Base-by-base conservation (phyloP, 352 stramenopile species). In the Pythium dissimile region DNA sequence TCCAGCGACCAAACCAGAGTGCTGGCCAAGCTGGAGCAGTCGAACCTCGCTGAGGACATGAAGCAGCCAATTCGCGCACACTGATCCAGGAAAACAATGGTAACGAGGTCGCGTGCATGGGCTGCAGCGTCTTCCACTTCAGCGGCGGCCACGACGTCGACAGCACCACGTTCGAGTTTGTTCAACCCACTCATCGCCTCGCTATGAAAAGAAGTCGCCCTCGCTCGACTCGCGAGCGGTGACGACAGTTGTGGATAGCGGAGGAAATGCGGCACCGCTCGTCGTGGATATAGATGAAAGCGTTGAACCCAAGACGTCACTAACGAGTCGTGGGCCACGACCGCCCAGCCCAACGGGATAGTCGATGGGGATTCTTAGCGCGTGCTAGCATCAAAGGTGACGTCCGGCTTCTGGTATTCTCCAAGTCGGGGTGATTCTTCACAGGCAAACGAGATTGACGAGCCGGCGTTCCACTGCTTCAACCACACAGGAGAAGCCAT, bases 141-240 rank as follows among this genome's bases (percentile, higher is more conserved):
- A 64, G 48, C 32, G 59, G 59, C 12, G 38, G 31, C 13, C 31
- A 39, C 9, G 35, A 11, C 23, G 34, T 62, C 0, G 45, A 62
- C 45, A 41, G 41, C n/a, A 26, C 58, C 11, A 45, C 46, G 31
- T 67, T 67, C 28, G 32, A 43, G 37, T 58, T 62, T 32, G 59
- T 67, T n/a, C 51, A 58, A n/a, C 10, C 59, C 51, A 11, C 20
- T 62, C 15, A 56, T 67, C 28, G 12, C n/a, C 12, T 58, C 57
- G 35, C 35, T 64, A 26, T 64, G 57, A 27, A 54, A 58, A 21
- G n/a, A 57, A 57, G 37, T 16, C 41, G 21, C 23, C n/a, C 1
- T 21, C 30, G n/a, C 23, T 9, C 16, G 30, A 47, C 20, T 47
- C 10, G 39, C 12, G 9, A 18, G 39, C 39, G 18, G 21, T 28